These are phyloP conservation scores for Entonaema liquescens DNA, from an alignment of 495 filamentous ascomycete genomes.

Conservation along the genomic window DNA sequence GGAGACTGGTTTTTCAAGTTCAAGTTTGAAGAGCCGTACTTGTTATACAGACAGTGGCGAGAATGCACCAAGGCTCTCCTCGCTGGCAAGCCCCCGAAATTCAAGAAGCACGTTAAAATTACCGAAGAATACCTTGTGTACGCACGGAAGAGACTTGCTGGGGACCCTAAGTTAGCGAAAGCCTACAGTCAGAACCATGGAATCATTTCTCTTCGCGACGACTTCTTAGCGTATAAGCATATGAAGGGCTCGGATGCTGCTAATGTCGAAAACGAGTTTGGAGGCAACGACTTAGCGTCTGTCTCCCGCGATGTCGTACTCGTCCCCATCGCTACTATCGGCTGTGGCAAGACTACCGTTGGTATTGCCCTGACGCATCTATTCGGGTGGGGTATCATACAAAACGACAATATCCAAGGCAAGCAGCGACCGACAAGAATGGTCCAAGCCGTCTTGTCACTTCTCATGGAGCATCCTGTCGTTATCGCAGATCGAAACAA, in stretches of 20 bases:
- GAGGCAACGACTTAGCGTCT: constrained; percentile 44
- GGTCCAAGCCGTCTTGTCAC: constrained; percentile 68
- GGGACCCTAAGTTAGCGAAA: constrained; percentile 68
- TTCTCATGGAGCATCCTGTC: constrained; percentile 67
- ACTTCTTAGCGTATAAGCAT: constrained; percentile 81
- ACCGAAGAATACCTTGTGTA: constrained; percentile 90
- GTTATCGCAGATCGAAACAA: constrained; percentile 96
- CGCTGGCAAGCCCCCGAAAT: constrained; percentile 72
- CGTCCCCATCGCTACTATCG: constrained; percentile 88
- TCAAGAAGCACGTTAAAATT: constrained; percentile 86
- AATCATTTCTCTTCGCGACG: constrained; percentile 90
- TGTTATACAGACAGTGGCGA: constrained; percentile 98
- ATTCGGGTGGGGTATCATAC: constrained; percentile 92
- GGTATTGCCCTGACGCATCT: constrained; percentile 82
- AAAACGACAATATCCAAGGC: constrained; percentile 95
- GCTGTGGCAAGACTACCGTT: constrained; percentile 96
- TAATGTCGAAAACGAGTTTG: constrained; percentile 51
- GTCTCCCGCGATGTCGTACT: constrained; percentile 74
- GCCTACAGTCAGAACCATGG: constrained; percentile 88
- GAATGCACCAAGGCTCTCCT: constrained; percentile 95
- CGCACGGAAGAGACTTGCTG: constrained; percentile 74
- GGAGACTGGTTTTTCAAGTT: constrained; percentile 99
- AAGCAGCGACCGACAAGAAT: constrained; percentile 77
- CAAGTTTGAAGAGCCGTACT: constrained; percentile 98
- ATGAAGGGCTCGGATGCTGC: constrained; percentile 80